Evolutionary conservation across 257 asterid species (phyloP), one percentile per base, ranked within the genome.

Genomic region (Scutellaria baicalensis): DNA sequence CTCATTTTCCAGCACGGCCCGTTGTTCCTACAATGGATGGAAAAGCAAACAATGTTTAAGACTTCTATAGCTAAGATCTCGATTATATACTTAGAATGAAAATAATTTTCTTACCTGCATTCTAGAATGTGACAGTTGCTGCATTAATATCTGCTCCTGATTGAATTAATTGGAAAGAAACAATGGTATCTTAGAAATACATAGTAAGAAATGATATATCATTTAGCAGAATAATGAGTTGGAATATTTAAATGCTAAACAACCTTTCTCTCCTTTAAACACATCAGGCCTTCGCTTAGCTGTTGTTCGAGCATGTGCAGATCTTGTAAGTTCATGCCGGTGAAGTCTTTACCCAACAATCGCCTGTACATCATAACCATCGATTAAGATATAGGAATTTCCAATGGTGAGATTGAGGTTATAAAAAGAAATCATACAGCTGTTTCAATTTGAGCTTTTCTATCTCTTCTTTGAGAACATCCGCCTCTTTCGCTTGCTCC

Each of bases 251-350:
- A 78, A 72, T 40, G 66, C n/a, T 47, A 4, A 48, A 84, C 95
- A 43, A 84, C 96, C 96, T 90, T 88, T 73, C 85, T 85, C 56
- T 85, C 88, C 82, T 85, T 90, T 42, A 88, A 74, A 75, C 86
- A 49, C 20, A 74, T 17, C 51, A 90, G 69, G 62, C 88, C 93
- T 71, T 83, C 89, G 58, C 69, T 85, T 56, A 90, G 78, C 73
- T 90, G 84, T 35, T 79, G 84, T 66, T 84, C 96, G 33, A 90
- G 80, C 21, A 71, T 82, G 48, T 70, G 73, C 77, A 90, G 67
- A 45, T 88, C 97, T 63, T 62, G 81, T 55, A 85, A 66, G 72
- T 79, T 75, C 83, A 85, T 27, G 36, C 86, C 89, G 27, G 48
- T 66, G 23, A 87, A 75, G 59, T 89, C 89, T 82, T 85, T 87